These are phyloP conservation scores for Sonneratia caseolaris DNA, from an alignment of 345 rosid genomes.

Conservation along the genomic window DNA sequence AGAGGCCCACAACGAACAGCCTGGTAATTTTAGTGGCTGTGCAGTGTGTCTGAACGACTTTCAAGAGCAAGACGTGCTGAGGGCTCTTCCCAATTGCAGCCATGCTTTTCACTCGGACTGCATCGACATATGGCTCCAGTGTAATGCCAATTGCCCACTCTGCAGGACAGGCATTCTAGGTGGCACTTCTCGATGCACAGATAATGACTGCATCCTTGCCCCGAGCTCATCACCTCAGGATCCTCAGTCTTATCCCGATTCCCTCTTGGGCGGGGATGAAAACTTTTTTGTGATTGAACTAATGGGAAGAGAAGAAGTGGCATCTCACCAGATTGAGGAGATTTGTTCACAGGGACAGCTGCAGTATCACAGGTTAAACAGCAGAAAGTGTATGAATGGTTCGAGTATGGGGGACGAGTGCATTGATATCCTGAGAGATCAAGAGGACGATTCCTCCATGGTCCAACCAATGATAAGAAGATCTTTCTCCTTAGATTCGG, in stretches of 20 bases:
- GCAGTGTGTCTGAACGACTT: conserved; percentile 58
- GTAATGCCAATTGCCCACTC: conserved; percentile 53
- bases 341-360: conserved; percentile 7
- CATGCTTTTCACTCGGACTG: conserved; percentile 61
- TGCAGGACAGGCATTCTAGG: conserved; percentile 52
- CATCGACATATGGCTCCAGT: conserved; percentile 52
- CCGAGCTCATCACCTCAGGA: conserved; percentile 61
- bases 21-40: conserved; percentile 28
- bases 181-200: conserved; percentile 17
- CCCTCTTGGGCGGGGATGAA: conserved; percentile 41
- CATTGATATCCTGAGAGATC: conserved; percentile 31
- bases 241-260: conserved; percentile 26
- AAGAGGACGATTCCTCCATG: conserved; percentile 34
- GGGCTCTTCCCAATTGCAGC: conserved; percentile 47
- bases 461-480: conserved; percentile 44
- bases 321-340: not conserved
- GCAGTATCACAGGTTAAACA: conserved; percentile 9
- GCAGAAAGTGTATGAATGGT: conserved; percentile 19
- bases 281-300: conserved; percentile 57
- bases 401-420: conserved; percentile 54
- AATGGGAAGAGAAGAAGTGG: conserved; percentile 19
- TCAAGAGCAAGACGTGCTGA: conserved; percentile 42
- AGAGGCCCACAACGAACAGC: conserved; percentile 14
- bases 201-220: conserved; percentile 29
- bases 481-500: conserved; percentile 60